Conservation (phyloP, 768 basidiomycete species). For the Tephrocybe sp. region DNA sequence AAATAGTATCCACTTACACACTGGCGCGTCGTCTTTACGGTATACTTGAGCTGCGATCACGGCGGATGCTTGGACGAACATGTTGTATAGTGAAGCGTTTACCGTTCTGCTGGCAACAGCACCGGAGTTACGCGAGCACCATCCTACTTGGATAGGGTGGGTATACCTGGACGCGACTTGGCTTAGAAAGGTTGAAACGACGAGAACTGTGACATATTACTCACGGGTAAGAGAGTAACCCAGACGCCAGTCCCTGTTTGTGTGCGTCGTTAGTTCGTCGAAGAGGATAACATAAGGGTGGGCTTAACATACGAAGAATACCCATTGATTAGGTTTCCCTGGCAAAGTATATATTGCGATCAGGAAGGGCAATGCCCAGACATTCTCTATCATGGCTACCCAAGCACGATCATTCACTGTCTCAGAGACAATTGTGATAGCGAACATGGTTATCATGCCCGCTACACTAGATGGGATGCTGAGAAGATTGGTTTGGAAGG, state of each 20-base stretch:
- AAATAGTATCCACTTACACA: conserved; percentile 36
- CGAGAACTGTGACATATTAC: conserved; percentile 1
- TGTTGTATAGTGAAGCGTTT: conserved; percentile 59
- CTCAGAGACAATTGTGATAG: conserved; percentile 50
- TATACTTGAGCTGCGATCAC: conserved; percentile 58
- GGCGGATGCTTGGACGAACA: conserved; percentile 45
- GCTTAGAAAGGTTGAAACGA: background rate
- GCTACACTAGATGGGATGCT: conserved; percentile 53
- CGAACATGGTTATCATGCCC: conserved; percentile 51
- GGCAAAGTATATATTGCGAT: conserved; percentile 52
- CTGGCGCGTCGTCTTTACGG: conserved; percentile 52
- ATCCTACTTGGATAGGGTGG: conserved; percentile 54
- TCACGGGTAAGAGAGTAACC: conserved; percentile 44
- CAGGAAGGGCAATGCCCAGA: conserved; percentile 63
- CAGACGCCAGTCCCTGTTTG: conserved; percentile 38
- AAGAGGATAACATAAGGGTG: background rate
- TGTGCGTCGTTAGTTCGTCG: background rate
- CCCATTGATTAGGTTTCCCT: conserved; percentile 48
- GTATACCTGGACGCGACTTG: conserved; percentile 31
- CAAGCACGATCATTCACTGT: conserved; percentile 50
- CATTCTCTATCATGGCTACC: conserved; percentile 49
- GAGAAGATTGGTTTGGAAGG: conserved; percentile 58
- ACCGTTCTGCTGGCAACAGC: conserved; percentile 59
- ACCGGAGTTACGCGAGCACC: conserved; percentile 60
- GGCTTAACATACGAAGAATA: conserved; percentile 43